Base-by-base conservation (phyloP, 768 basidiomycete genomes). In the Hygrocybe coccinea region DNA sequence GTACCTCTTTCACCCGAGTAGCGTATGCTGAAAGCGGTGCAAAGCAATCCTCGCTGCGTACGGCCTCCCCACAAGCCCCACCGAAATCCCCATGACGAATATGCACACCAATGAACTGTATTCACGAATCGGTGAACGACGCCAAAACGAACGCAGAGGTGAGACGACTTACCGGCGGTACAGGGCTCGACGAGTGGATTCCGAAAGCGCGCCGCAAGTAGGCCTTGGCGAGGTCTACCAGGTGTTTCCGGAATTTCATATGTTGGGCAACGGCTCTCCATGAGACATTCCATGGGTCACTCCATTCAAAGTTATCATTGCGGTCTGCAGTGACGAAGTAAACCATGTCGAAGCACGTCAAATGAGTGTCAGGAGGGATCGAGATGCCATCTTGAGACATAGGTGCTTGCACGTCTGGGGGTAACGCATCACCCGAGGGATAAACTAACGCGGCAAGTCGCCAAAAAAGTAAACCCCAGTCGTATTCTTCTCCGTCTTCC, bases 251-350 rank as follows among this genome's bases (percentile, higher is more conserved):
- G 79, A 79, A 85, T 50, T 71, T 74, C 69, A 83, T 72, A 60
- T 82, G 65, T 57, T 73, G 69, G 14, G 79, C 82, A 37, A 79
- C 79, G 62, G 74, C 76, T 59, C 76, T 69, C 83, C 83, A 85
- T n/a, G 76, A 79, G n/a, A 81, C 80, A 35, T 36, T 11, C 52
- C 54, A 54, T 45, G 19, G 39, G 4, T 49, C 39, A 33, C 52
- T 50, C 36, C 45, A 50, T 70, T 69, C 54, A 54, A 37, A 44
- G 9, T n/a, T 8, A 39, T 58, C 71, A 35, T 52, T 78, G 71
- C 76, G 71, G 54, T 76, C 71, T 1, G 77, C 73, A 49, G 68
- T 76, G 19, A 76, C 73, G 57, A 74, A 82, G 60, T 80, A 82
- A 34, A 80, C 60, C 56, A 79, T 80, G 56, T 80, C 80, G 56